Evolutionary conservation across 176 grass and related monocot genomes (phyloP).

Genomic region (Metroxylon sagu): DNA sequence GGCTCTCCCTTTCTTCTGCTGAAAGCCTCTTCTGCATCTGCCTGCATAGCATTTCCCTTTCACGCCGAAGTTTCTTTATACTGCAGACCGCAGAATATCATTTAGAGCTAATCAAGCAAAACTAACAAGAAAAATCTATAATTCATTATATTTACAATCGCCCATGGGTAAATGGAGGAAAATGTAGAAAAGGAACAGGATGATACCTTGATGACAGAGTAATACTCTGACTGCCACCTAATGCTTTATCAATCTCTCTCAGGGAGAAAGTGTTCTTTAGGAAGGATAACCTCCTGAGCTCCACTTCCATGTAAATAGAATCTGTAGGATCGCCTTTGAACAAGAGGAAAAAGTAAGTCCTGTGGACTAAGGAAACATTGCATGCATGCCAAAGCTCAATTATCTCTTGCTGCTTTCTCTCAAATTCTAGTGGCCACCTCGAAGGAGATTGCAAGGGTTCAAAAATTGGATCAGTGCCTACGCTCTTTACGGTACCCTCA

Average conservation of each 20-base stretch:
- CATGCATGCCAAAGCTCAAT: conserved; percentile 87
- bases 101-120: no score
- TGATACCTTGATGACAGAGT: conserved; percentile 51
- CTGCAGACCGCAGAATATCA: conserved; percentile 21
- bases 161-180: no score
- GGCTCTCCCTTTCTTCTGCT: conserved; percentile 58
- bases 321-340: conserved; percentile 94
- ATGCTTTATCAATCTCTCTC: conserved; percentile 34
- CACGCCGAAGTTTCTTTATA: conserved; percentile 60
- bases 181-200: background rate
- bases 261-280: conserved; percentile 48
- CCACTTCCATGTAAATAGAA: conserved; percentile 98
- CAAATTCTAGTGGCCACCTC: conserved; percentile 65
- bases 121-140: no score
- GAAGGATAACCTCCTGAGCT: conserved; percentile 70
- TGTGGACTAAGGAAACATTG: conserved; percentile 73
- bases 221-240: conserved; percentile 22
- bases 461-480: conserved; percentile 38
- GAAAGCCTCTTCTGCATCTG: conserved; percentile 75
- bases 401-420: conserved; percentile 80
- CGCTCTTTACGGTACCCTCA: conserved; percentile 41
- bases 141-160: no score
- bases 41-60: conserved; percentile 82
- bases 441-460: conserved; percentile 57
- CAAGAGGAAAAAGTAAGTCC: conserved; percentile 85